Evolutionary conservation across 352 stramenopile genomes (phyloP), one percentile per base, ranked within the genome.

Genomic region (Thalassiosira livingstoniorum): DNA sequence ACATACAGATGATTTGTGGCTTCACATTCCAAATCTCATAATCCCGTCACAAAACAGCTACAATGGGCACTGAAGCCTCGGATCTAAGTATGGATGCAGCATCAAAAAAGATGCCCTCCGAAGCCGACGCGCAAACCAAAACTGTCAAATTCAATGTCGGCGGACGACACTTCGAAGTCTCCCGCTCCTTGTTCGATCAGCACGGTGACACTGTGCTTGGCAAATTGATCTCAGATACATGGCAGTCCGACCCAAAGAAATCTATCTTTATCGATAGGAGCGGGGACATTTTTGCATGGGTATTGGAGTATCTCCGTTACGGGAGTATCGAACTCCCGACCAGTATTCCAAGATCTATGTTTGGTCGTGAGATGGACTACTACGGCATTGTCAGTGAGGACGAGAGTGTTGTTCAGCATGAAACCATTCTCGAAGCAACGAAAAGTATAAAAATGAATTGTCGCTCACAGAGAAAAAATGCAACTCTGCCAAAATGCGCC

Each of bases 81-180:
- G n/a, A n/a, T n/a, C n/a, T n/a, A n/a, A n/a, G n/a, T n/a, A n/a
- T n/a, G n/a, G n/a, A n/a, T n/a, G n/a, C n/a, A n/a, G n/a, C n/a
- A n/a, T n/a, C n/a, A n/a, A n/a, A n/a, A n/a, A n/a, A n/a, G n/a
- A n/a, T n/a, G n/a, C n/a, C n/a, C n/a, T n/a, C n/a, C n/a, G 39
- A 47, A 47, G 39, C 7, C 39, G 39, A 47, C 39, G 15, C 39
- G 39, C 7, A 15, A 7, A 11, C 47, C 47, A 58, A 58, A 27
- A 58, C 47, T 5, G 47, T 58, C 5, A 58, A 58, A 27, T 58
- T 58, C 47, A 58, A 58, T 58, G 47, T 58, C 21, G 47, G 47
- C 11, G 47, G 47, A 7, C 21, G 27, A 58, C 4, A 7, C 11
- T 58, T 58, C 21, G 47, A 58, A 27, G 47, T 27, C 7, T 58